Percentiles rank a stretch among this genome's conserved stretches.
Conservation (phyloP, 352 stramenopile species). For the Halophytophthora batemanensis region DNA sequence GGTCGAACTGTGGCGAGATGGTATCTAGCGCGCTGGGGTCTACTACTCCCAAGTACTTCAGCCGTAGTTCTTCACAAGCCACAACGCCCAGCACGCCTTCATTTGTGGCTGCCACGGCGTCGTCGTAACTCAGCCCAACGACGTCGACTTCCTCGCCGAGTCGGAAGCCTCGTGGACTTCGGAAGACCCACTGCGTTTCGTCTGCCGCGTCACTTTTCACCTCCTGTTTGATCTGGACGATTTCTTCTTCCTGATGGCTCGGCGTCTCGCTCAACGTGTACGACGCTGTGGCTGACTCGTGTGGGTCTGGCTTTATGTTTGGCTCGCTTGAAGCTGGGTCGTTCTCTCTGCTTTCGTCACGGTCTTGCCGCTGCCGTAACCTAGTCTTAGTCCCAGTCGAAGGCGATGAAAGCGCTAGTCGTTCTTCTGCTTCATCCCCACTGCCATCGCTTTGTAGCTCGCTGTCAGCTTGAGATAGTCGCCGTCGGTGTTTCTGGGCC, state of each 20-base stretch:
- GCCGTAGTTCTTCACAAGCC: conserved; percentile 57
- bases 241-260: not conserved
- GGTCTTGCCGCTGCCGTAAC: conserved; percentile 10
- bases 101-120: conserved; percentile 40
- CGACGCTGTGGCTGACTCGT: conserved; percentile 2
- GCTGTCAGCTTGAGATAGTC: conserved; percentile 26
- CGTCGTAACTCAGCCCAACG: conserved; percentile 46
- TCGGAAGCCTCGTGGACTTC: conserved; percentile 61
- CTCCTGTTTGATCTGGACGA: conserved; percentile 18
- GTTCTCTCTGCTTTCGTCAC: conserved; percentile 3
- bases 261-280: not conserved
- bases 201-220: conserved; percentile 19
- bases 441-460: conserved; percentile 17
- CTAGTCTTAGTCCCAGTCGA: conserved; percentile 6
- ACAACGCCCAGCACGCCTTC: conserved; percentile 65
- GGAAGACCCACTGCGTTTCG: conserved; percentile 47
- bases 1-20: conserved; percentile 65
- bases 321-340: conserved; percentile 2
- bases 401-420: not conserved
- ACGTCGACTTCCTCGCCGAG: conserved; percentile 63
- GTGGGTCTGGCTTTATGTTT: conserved; percentile 12
- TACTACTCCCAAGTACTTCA: conserved; percentile 67
- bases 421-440: not conserved
- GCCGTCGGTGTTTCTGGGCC: conserved; percentile 35
- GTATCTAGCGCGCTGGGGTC: conserved; percentile 54